These are phyloP conservation scores for Pythium aquatile DNA, from an alignment of 352 stramenopile species.

Conservation along the genomic window DNA sequence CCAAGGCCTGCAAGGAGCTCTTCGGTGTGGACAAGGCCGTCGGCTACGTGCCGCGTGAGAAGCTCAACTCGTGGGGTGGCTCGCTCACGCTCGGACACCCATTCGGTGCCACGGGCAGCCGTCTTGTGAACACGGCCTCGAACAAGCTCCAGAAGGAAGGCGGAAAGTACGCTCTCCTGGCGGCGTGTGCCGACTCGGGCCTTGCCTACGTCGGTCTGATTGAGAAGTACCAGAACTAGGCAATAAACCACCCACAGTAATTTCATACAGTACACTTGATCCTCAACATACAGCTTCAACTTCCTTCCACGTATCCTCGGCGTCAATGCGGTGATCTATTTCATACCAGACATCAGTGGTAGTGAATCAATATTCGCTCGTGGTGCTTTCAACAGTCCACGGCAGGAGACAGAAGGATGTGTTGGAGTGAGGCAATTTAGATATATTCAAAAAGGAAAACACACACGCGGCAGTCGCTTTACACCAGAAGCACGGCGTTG, in stretches of 20 bases:
- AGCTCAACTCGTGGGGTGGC: slow-evolving; percentile 98
- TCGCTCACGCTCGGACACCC: slow-evolving; percentile 96
- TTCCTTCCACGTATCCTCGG: neutral
- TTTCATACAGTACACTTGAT: slow-evolving; percentile 3
- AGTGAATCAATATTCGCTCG: too few relatives aligned
- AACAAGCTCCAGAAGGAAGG: slow-evolving; percentile 96
- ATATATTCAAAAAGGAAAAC: slow-evolving; percentile 25
- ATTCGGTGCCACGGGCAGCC: slow-evolving; percentile 95
- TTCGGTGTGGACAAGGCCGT: slow-evolving; percentile 90
- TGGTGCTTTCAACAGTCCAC: too few relatives aligned
- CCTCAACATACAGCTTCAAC: neutral
- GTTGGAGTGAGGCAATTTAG: slow-evolving; percentile 11
- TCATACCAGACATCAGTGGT: too few relatives aligned
- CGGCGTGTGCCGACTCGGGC: slow-evolving; percentile 97
- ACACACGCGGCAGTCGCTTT: slow-evolving; percentile 32
- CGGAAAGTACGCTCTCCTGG: slow-evolving; percentile 95
- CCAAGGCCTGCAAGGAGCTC: slow-evolving; percentile 95
- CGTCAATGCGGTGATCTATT: too few relatives aligned
- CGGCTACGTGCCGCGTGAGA: slow-evolving; percentile 91
- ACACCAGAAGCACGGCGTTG: slow-evolving; percentile 98
- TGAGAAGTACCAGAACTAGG: slow-evolving; percentile 82
- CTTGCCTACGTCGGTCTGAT: slow-evolving; percentile 95
- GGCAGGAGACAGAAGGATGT: neutral
- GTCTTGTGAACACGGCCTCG: slow-evolving; percentile 96
- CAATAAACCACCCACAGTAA: slow-evolving; percentile 4